Evolutionary conservation across 2,329 filamentous ascomycete species (phyloP), one percentile per base, ranked within the genome.

Genomic region (Apiospora aurea): DNA sequence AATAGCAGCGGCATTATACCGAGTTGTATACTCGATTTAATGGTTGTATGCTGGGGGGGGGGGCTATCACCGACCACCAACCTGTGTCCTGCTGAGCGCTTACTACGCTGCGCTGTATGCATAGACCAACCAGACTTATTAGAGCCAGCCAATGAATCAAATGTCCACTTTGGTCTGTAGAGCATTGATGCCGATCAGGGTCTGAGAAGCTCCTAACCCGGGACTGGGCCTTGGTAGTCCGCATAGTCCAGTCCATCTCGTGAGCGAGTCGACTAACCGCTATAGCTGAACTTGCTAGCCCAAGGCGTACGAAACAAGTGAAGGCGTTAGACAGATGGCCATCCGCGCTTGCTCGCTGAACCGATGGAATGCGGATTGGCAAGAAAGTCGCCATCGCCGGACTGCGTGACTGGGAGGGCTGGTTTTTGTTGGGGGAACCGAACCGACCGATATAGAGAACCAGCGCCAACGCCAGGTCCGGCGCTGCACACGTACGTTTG

Each of bases 291-390:
- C 16, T 34, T 34, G 53, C 53, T 61, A 61, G 16, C 11, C n/a
- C 13, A 53, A n/a, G 21, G 47, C n/a, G n/a, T 29, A 26, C 24
- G 51, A 57, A 57, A 10, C 14, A 6, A 46, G 24, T n/a, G n/a
- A 1, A 49, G 21, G 53, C 26, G 29, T 21, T 57, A 29, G 49
- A 18, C 5, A 47, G 44, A 47, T 47, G 46, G 24, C 49, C 49
- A 24, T 24, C 34, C 4, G 49, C 49, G 49, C 49, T 38, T 18
- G 16, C 29, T 61, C n/a, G 57, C 34, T 64, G 57, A 41, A 41
- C 57, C 57, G 57, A 41, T 64, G 57, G 34, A 64, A 64, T 64
- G 57, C 34, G 57, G 51, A 8, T 64, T 64, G 34, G 11, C 29
- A 13, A 24, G 24, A 16, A 57, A 18, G 47, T 26, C n/a, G n/a